Evolutionary conservation across 331 rosid genomes (phyloP), one percentile per base, ranked within the genome.

Genomic region (Stylosanthes scabra): DNA sequence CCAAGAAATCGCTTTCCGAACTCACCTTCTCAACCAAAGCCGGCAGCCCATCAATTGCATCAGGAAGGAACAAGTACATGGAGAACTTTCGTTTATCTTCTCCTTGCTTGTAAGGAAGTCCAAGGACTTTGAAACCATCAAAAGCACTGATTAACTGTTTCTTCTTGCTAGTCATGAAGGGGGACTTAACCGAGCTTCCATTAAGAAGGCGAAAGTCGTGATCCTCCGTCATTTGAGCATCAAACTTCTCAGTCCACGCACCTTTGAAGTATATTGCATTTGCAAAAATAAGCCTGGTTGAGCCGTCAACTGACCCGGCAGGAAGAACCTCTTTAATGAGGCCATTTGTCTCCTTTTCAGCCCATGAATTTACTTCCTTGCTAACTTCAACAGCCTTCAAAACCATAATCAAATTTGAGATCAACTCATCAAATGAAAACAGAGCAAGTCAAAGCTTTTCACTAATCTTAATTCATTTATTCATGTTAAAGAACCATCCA

Each of bases 211-310:
- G 83, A 78, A 93, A 93, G 47, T 91, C 95, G 45, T 75, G 14
- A 20, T 91, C 84, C 79, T 86, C 77, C 0, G 97, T 91, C 56
- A 15, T 28, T 1, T 88, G 84, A 46, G 88, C 86, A 70, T 89
- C 83, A 54, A 93, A 91, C 81, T 81, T 78, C 49, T 89, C 83
- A 42, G 16, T 74, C 98, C 98, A 93, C 1, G 67, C 93, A 59
- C 97, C 98, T 81, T 89, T 91, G 86, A 93, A 93, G 77, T 91
- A 89, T 4, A 93, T 47, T 3, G 96, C 96, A 63, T 90, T 93
- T n/a, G 96, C 88, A 74, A 88, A 81, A 55, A 93, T 72, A 72
- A 93, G 98, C 73, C 79, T 84, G 74, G 96, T 80, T 51, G 80
- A 58, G 75, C 61, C 40, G 78, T 91, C 84, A 42, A 94, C 83